Conservation (phyloP, 2,329 filamentous ascomycete species). For the Mycosphaerelloides madeirae region DNA sequence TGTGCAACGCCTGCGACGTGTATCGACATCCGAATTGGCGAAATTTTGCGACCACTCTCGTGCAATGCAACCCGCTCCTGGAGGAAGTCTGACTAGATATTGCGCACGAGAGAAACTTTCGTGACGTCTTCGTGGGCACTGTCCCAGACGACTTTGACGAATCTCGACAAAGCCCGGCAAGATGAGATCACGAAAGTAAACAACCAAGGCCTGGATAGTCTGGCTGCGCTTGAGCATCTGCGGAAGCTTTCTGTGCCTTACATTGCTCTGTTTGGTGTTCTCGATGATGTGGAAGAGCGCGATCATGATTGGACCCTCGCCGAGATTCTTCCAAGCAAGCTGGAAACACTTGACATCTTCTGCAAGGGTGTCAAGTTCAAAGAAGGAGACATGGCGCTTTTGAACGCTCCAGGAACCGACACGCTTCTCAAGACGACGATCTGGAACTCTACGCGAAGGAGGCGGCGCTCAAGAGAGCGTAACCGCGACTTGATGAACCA, state of each 20-base stretch:
- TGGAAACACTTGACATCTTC: slow-evolving; percentile 5
- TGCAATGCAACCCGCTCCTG: too few relatives aligned
- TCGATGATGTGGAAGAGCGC: slow-evolving; percentile 4
- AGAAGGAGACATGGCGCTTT: slow-evolving; percentile 2
- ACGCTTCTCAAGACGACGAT: slow-evolving; percentile 2
- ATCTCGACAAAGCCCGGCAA: too few relatives aligned
- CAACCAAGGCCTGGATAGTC: slow-evolving; percentile 3
- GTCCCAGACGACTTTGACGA: too few relatives aligned
- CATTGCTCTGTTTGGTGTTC: slow-evolving; percentile 4
- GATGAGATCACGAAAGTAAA: too few relatives aligned
- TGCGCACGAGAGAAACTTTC: too few relatives aligned
- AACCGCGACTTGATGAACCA: too few relatives aligned
- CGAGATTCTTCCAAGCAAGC: slow-evolving; percentile 1
- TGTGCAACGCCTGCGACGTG: too few relatives aligned
- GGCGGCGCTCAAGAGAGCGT: background rate
- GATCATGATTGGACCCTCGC: slow-evolving; percentile 8
- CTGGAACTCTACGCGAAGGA: slow-evolving; percentile 2
- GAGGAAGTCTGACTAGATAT: too few relatives aligned
- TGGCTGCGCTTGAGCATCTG: slow-evolving; percentile 2
- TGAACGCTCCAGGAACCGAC: slow-evolving; percentile 2
- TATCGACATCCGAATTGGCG: too few relatives aligned
- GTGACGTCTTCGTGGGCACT: too few relatives aligned
- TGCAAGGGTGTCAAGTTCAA: slow-evolving; percentile 6
- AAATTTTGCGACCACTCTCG: too few relatives aligned
- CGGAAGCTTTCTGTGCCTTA: slow-evolving; percentile 2